Conservation (phyloP, 495 filamentous ascomycete genomes). For the Hypoxylon crocopeplum region DNA sequence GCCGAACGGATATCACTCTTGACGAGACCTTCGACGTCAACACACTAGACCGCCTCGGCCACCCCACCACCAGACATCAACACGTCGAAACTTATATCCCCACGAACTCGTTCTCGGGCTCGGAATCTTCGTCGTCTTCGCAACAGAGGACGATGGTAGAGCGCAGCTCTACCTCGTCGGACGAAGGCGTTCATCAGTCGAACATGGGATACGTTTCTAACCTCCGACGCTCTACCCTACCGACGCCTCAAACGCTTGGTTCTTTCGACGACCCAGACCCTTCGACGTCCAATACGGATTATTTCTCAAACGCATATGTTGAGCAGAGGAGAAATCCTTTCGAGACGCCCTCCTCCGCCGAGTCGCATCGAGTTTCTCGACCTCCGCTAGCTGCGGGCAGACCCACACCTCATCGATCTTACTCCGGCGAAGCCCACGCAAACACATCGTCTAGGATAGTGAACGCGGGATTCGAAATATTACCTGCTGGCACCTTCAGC, state of each 20-base stretch:
- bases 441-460: slow-evolving; percentile 58
- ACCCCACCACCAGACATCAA: slow-evolving; percentile 6
- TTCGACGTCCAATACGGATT: slow-evolving; percentile 3
- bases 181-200: slow-evolving; percentile 28
- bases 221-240: slow-evolving; percentile 19
- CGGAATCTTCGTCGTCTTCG: slow-evolving; percentile 33
- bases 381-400: slow-evolving; percentile 35
- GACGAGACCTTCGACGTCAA: slow-evolving; percentile 13
- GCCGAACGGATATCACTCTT: slow-evolving; percentile 5
- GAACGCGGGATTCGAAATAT: slow-evolving; percentile 67
- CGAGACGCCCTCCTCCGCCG: slow-evolving; percentile 17
- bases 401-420: slow-evolving; percentile 37
- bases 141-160: slow-evolving; percentile 32
- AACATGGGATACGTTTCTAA: slow-evolving; percentile 30
- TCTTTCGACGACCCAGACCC: slow-evolving; percentile 16
- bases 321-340: slow-evolving; percentile 33
- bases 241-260: slow-evolving; percentile 8
- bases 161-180: slow-evolving; percentile 39
- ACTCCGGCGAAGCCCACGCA: slow-evolving; percentile 53
- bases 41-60: slow-evolving; percentile 10
- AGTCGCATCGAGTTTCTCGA: slow-evolving; percentile 19
- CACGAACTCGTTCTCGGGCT: slow-evolving; percentile 35
- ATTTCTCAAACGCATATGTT: slow-evolving; percentile 12
- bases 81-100: slow-evolving; percentile 40
- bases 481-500: slow-evolving; percentile 62